These are phyloP conservation scores for Cyberlindnera americana DNA, from an alignment of 805 yeast species.

Conservation along the genomic window DNA sequence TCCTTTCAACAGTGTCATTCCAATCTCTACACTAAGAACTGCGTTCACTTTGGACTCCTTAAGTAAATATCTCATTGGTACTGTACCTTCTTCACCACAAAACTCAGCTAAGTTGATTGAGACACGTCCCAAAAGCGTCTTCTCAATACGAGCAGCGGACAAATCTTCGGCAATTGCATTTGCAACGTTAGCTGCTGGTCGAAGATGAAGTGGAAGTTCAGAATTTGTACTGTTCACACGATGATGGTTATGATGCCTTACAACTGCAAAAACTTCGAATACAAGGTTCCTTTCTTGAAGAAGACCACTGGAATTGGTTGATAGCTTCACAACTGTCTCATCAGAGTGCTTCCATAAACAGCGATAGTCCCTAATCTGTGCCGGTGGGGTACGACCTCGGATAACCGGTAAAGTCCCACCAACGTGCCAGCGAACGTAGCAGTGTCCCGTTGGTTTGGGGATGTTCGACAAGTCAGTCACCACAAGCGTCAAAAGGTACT, in stretches of 20 bases:
- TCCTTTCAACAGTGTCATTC: conserved; percentile 44
- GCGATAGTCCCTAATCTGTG: conserved; percentile 47
- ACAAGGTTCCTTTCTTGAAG: conserved; percentile 35
- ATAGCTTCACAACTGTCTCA: conserved; percentile 37
- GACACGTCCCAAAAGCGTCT: conserved; percentile 59
- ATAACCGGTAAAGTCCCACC: conserved; percentile 46
- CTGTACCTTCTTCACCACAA: conserved; percentile 43
- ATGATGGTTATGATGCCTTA: conserved; percentile 18
- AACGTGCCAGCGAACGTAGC: conserved; percentile 62
- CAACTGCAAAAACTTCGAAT: conserved; percentile 43
- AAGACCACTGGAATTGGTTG: conserved; percentile 32
- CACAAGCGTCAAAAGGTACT: conserved; percentile 55
- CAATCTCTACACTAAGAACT: conserved; percentile 60
- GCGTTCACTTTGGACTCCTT: conserved; percentile 82
- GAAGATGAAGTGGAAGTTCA: conserved; percentile 6
- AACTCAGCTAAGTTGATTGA: conserved; percentile 72
- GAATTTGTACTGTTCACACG: conserved; percentile 6
- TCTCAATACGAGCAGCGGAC: conserved; percentile 16
- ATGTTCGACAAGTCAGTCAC: conserved; percentile 76
- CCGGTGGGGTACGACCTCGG: conserved; percentile 42
- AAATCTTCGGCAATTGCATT: conserved; percentile 8
- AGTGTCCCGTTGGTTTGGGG: conserved; percentile 71
- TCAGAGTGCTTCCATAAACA: conserved; percentile 44
- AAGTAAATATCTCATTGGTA: conserved; percentile 60
- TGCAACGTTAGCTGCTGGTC: conserved; percentile 3